A percentile compares a stretch with the other conserved stretches of the same genome.
Conservation (phyloP, 441 rosid genomes). For the Populus trichocarpa region DNA sequence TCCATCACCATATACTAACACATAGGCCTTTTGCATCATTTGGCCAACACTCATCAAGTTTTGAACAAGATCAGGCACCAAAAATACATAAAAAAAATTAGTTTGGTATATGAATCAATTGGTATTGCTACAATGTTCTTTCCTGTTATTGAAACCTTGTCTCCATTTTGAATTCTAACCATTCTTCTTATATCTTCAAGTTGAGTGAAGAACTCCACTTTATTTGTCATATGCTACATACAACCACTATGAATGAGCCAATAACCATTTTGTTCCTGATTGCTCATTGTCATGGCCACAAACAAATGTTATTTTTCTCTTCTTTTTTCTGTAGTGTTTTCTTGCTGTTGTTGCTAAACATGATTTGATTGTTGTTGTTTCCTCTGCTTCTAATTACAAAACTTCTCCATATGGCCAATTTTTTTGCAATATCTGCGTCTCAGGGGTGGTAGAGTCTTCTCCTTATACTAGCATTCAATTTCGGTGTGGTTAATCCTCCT, state of each 20-base stretch:
- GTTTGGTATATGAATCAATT: not conserved
- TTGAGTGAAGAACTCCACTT: not conserved
- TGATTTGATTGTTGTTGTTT: not conserved
- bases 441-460: not conserved
- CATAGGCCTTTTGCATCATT: not conserved
- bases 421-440: not conserved
- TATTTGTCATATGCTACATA: not conserved
- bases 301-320: not conserved
- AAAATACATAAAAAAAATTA: not conserved
- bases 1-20: not conserved
- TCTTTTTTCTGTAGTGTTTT: not conserved
- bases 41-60: not conserved
- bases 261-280: not conserved
- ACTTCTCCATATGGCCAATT: not conserved
- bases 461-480: not conserved
- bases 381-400: not conserved
- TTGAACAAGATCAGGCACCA: not conserved
- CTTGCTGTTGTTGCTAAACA: not conserved
- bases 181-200: not conserved
- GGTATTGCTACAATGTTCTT: not conserved
- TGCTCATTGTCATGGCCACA: not conserved
- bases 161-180: not conserved
- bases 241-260: not conserved
- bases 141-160: not conserved
- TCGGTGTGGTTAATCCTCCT: not conserved